Evolutionary conservation across 805 yeast species (phyloP), one percentile per base, ranked within the genome.

Genomic region (Lachancea meyersii): DNA sequence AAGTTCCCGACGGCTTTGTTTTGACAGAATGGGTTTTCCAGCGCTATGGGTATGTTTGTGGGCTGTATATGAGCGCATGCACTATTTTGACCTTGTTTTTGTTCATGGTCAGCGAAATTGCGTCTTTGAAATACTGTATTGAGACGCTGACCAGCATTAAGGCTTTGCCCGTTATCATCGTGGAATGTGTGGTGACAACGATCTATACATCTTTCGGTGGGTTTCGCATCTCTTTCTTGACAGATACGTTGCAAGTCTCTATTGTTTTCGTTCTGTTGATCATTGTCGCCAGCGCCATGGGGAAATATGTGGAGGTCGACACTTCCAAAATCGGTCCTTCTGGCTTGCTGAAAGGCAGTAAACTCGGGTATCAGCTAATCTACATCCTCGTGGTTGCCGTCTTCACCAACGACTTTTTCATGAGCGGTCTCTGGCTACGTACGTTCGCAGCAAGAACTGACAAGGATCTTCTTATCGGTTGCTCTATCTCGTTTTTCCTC

Each of bases 401-500:
- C 57, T 75, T 87, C 44, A 85, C 96, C 26, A 89, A 89, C 56
- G 96, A 87, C 59, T 78, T 89, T 59, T 89, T 89, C 64, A 68
- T 89, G 72, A 76, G 95, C 24, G 96, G 96, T 0, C 88, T 89
- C 61, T 89, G 97, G 97, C 68, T 89, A 47, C 73, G 97, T 57
- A 86, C 97, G 1, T 89, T 89, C 69, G 95, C 97, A 5, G 81
- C 95, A 5, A 77, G 77, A 49, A 68, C 86, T 7, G 78, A 88
- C 63, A 76, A 70, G 50, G 96, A 88, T 57, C 71, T 89, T 53
- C 61, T 75, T 61, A 75, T 86, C 50, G 94, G 93, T 20, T 77
- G 88, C 41, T 70, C 80, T 3, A 67, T 89, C 46, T 95, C 96
- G 0, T 74, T 89, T 0, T 60, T 84, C 44, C 73, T 83, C 18